These are phyloP conservation scores for Eutypa lata DNA, from an alignment of 2,329 filamentous ascomycete genomes.

Conservation along the genomic window DNA sequence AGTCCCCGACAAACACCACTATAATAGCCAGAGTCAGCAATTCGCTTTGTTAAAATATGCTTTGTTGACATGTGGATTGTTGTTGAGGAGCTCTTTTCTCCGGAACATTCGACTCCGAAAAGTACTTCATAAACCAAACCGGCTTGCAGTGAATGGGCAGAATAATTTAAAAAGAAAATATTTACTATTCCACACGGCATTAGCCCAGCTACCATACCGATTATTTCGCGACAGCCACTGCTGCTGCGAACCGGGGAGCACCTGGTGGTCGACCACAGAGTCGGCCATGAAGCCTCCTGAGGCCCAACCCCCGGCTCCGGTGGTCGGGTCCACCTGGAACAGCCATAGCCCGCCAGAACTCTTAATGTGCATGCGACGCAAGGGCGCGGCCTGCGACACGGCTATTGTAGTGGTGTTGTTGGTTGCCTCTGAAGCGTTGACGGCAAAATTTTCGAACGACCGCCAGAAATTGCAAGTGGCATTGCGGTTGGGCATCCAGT, in stretches of 20 bases:
- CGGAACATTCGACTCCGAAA: too few relatives aligned
- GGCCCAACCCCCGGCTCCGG: slow-evolving; percentile 29
- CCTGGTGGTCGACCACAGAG: slow-evolving; percentile 26
- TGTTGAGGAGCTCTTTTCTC: too few relatives aligned
- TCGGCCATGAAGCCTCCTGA: slow-evolving; percentile 32
- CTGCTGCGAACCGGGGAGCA: slow-evolving; percentile 32
- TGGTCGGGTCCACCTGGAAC: slow-evolving; percentile 30
- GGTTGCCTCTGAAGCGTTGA: slow-evolving; percentile 27
- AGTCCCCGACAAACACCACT: slow-evolving; percentile 30
- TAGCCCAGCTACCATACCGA: slow-evolving; percentile 30
- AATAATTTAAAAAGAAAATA: too few relatives aligned
- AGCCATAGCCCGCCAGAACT: slow-evolving; percentile 30
- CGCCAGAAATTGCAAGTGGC: slow-evolving; percentile 34
- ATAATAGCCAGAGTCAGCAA: too few relatives aligned
- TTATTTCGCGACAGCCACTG: slow-evolving; percentile 33
- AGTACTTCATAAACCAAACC: too few relatives aligned
- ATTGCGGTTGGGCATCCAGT: slow-evolving; percentile 33
- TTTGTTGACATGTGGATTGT: too few relatives aligned
- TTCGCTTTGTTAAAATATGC: too few relatives aligned
- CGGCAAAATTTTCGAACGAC: slow-evolving; percentile 29
- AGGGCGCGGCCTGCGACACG: slow-evolving; percentile 30
- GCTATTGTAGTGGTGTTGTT: slow-evolving; percentile 32
- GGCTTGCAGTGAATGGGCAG: too few relatives aligned
- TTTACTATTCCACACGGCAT: slow-evolving; percentile 29
- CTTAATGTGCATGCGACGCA: slow-evolving; percentile 28